Evolutionary conservation across 805 yeast genomes (phyloP).

Genomic region (Cyberlindnera saturnus): DNA sequence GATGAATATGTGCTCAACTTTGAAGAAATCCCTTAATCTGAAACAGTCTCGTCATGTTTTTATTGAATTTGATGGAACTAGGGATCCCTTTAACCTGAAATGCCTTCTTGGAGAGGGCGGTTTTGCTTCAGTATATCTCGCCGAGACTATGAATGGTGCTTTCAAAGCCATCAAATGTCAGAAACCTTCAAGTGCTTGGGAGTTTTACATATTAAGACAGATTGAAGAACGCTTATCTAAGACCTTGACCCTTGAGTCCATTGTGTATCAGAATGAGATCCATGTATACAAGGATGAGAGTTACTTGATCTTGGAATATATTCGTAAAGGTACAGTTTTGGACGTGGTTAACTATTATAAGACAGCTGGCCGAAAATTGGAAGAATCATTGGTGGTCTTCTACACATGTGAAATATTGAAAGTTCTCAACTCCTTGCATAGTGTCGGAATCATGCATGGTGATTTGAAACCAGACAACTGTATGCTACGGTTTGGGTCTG

Average conservation of each 20-base stretch:
- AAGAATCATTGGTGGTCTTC: slow-evolving; percentile 59
- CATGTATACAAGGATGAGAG: slow-evolving; percentile 32
- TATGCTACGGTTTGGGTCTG: slow-evolving; percentile 51
- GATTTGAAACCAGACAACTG: slow-evolving; percentile 84
- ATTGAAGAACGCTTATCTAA: slow-evolving; percentile 37
- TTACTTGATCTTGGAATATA: slow-evolving; percentile 18
- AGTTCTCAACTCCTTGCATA: slow-evolving; percentile 56
- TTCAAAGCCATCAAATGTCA: slow-evolving; percentile 69
- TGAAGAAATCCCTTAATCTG: slow-evolving; percentile 31
- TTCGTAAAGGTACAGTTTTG: slow-evolving; percentile 63
- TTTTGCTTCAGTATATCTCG: slow-evolving; percentile 67
- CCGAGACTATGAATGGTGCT: slow-evolving; percentile 51
- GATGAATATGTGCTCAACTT: slow-evolving; percentile 29
- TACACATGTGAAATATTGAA: slow-evolving; percentile 60
- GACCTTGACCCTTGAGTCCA: slow-evolving; percentile 27
- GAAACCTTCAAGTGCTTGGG: slow-evolving; percentile 71
- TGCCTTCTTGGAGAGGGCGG: slow-evolving; percentile 76
- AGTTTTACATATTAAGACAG: slow-evolving; percentile 63
- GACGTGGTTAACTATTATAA: slow-evolving; percentile 56
- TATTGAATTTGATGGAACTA: slow-evolving; percentile 37
- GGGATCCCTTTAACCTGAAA: slow-evolving; percentile 41
- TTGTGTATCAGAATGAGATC: slow-evolving; percentile 46
- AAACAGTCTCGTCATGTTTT: slow-evolving; percentile 29
- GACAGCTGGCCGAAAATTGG: slow-evolving; percentile 32
- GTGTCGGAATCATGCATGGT: slow-evolving; percentile 68